Conservation (phyloP, 2,329 filamentous ascomycete species). For the Sphaerulina musiva region DNA sequence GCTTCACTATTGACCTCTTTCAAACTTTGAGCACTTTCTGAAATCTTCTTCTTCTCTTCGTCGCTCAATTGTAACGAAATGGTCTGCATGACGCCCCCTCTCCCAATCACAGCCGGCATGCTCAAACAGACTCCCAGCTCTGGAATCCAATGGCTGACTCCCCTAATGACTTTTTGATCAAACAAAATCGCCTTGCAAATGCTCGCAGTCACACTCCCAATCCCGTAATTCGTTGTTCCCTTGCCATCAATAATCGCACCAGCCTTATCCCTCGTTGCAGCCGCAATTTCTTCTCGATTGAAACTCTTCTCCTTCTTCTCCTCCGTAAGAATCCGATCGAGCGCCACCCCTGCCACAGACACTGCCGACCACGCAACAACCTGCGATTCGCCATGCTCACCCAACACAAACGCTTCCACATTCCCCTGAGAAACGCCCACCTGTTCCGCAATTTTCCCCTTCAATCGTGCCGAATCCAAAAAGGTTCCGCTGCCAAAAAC, state of each 20-base stretch:
- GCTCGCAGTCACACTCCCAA: conserved; percentile 43
- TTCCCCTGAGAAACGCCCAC: conserved; percentile 36
- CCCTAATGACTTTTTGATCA: conserved; percentile 43
- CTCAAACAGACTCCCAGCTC: conserved; percentile 46
- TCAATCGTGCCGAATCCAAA: conserved; percentile 47
- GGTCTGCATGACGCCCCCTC: conserved; percentile 41
- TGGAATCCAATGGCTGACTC: conserved; percentile 46
- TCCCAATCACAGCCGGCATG: conserved; percentile 45
- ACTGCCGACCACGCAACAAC: conserved; percentile 45
- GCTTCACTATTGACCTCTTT: conserved; percentile 35
- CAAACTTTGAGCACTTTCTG: conserved; percentile 34
- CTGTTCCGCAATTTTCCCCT: conserved; percentile 40
- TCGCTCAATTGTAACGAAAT: conserved; percentile 34
- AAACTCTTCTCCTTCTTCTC: conserved; percentile 18
- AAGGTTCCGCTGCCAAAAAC: conserved; percentile 51
- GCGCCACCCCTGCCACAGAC: conserved; percentile 39
- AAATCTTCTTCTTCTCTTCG: conserved; percentile 31
- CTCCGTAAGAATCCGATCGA: conserved; percentile 28
- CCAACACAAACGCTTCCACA: conserved; percentile 43
- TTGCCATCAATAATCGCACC: conserved; percentile 46
- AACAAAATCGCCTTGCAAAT: conserved; percentile 48
- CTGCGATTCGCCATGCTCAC: conserved; percentile 46
- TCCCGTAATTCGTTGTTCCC: conserved; percentile 47
- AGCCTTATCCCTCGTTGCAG: conserved; percentile 44
- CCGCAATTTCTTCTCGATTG: conserved; percentile 36